Evolutionary conservation across 2,329 filamentous ascomycete species (phyloP), one percentile per base, ranked within the genome.

Genomic region (Fonsecaea nubica): DNA sequence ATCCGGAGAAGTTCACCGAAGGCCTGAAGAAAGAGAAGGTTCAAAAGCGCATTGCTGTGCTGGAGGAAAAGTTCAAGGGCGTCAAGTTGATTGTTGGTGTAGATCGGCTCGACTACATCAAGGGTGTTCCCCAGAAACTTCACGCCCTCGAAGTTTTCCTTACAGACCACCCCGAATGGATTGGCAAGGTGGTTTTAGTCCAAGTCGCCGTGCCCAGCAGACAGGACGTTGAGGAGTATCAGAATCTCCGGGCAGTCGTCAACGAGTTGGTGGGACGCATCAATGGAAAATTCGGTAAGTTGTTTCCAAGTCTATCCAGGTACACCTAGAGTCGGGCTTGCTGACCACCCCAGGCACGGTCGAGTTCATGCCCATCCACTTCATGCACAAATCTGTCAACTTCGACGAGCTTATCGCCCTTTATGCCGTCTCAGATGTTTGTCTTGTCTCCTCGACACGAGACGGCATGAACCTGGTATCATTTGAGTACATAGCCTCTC

Each of bases 401-500:
- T 97, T 98, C 73, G 93, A 97, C 73, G 95, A 98, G 80, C 87
- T 99, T 40, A 93, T 96, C 58, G 93, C 93, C 0, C 86, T 98
- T 8, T 98, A 98, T 77, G 92, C 92, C 15, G 90, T 96, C 25
- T 95, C 92, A 3, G 95, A 97, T 76, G 92, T 92, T 53, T 97
- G 93, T 77, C 86, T 98, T 13, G 94, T 96, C 42, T 96, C 91
- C 8, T 97, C 92, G 2, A 98, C 92, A n/a, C 90, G 95, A 58
- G 95, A 99, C 77, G 95, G 95, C 75, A 99, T 99, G 95, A 99
- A 99, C 79, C 85, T 99, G 35, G 95, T 98, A 36, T 96, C 93
- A 0, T 98, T 97, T 80, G 94, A 99, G 80, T 99, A 98, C 82
- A 97, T 99, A 72, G 94, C 94, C 30, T 92, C 92, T 2, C 94